These are phyloP conservation scores for Hyaloscypha finlandica DNA, from an alignment of 495 filamentous ascomycete species.

Conservation along the genomic window DNA sequence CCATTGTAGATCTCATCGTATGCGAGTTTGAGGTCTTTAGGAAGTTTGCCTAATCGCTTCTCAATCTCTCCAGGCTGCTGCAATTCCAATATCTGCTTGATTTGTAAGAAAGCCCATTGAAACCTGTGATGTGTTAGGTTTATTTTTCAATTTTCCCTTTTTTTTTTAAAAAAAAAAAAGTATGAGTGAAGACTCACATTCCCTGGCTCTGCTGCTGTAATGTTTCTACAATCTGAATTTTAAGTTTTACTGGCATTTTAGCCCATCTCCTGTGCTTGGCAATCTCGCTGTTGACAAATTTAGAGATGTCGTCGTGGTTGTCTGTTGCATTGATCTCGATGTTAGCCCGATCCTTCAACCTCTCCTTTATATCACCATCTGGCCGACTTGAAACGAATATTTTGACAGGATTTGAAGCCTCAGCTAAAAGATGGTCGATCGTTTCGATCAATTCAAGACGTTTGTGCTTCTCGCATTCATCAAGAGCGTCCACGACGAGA, in stretches of 20 bases:
- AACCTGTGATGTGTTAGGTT: constrained; percentile 33
- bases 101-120: constrained; percentile 41
- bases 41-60: constrained; percentile 39
- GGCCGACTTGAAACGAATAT: constrained; percentile 50
- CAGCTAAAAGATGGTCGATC: constrained; percentile 28
- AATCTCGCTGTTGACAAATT: constrained; percentile 31
- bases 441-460: constrained; percentile 24
- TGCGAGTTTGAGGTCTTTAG: constrained; percentile 33
- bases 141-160: too few species aligned
- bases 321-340: constrained; percentile 40
- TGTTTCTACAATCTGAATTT: constrained; percentile 30
- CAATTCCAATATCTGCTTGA: constrained; percentile 35
- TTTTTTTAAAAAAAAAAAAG: too few species aligned
- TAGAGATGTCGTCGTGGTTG: constrained; percentile 36
- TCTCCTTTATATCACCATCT: constrained; percentile 38
- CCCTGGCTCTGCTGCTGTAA: constrained; percentile 17
- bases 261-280: constrained; percentile 19
- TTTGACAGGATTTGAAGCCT: constrained; percentile 38
- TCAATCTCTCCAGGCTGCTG: constrained; percentile 26
- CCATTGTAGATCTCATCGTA: constrained; percentile 40
- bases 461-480: constrained; percentile 31
- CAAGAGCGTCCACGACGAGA: constrained; percentile 34
- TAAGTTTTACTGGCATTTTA: constrained; percentile 19
- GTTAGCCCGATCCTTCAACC: constrained; percentile 33
- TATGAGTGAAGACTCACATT: constrained; percentile 14